Base-by-base conservation (phyloP, 2,329 filamentous ascomycete genomes). In the Colletotrichum noveboracense region DNA sequence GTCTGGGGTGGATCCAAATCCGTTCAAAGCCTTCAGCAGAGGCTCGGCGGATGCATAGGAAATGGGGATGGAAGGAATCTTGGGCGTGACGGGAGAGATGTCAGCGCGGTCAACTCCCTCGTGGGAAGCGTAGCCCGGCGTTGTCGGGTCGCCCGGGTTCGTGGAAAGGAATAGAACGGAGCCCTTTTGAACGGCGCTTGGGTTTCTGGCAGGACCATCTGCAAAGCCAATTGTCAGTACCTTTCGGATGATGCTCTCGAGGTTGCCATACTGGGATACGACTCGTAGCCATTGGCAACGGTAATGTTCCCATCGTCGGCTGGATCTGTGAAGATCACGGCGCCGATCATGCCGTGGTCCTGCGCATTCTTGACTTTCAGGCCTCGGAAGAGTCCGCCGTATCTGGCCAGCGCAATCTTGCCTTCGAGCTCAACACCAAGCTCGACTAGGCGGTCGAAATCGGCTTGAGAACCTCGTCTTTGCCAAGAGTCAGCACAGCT, bases 331-430 rank as follows among this genome's bases (percentile, higher is more conserved):
- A 94, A 96, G 48, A 96, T 90, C 30, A 96, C 85, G 1, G 90
- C 89, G 4, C 94, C 94, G 48, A 95, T 86, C 89, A 94, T 94
- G 24, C 94, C 94, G 14, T 95, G 86, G 77, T 95, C 94, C 81
- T 96, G 93, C 1, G 95, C 95, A 71, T 95, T 91, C 85, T 96
- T 96, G 65, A 97, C 92, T 82, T 97, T 97, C 61, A 97, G 85
- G 0, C 95, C 95, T 52, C 95, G 90, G 85, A 97, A 96, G 28
- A 94, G 89, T 5, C 89, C 88, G 2, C 95, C 95, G 80, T 97
- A 97, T 80, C 94, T 94, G 18, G 90, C 91, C 48, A 97, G 83
- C 0, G 94, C 94, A 78, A 97, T 95, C 84, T 96, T 96, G 58
- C 95, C 95, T 78, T 93, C 84, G 12, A 97, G 83, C 30, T 89